These are phyloP conservation scores for Calonectria pteridis DNA, from an alignment of 2,329 filamentous ascomycete genomes.

Conservation along the genomic window DNA sequence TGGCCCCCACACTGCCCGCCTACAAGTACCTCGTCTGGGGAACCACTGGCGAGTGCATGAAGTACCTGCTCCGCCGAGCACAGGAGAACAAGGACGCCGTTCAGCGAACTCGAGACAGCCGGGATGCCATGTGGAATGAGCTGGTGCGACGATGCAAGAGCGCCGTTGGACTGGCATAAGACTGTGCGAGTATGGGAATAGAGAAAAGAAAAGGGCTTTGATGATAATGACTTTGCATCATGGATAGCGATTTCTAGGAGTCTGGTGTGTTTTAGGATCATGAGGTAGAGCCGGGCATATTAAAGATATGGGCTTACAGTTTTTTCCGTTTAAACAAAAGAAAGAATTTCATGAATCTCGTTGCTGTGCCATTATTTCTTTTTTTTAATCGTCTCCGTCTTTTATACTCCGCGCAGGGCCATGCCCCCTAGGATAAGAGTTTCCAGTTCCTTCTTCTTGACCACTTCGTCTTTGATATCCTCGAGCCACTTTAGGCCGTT, in stretches of 20 bases:
- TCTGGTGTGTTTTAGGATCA: constrained; percentile 42
- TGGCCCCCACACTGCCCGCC: constrained; percentile 63
- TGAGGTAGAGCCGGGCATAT: constrained; percentile 41
- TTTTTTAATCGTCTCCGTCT: neutral
- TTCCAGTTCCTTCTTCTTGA: constrained; percentile 71
- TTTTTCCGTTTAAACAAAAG: constrained; percentile 27
- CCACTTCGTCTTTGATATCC: constrained; percentile 56
- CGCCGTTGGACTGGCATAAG: constrained; percentile 52
- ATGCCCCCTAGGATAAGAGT: constrained; percentile 80
- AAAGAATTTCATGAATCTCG: constrained; percentile 1
- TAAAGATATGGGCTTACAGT: constrained; percentile 46
- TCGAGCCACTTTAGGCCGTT: constrained; percentile 69
- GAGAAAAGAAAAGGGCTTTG: constrained; percentile 29
- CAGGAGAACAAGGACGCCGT: constrained; percentile 82
- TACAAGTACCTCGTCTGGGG: constrained; percentile 81
- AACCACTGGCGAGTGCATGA: constrained; percentile 83
- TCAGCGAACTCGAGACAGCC: constrained; percentile 70
- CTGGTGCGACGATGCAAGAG: constrained; percentile 66
- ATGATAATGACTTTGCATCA: constrained; percentile 41
- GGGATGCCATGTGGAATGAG: constrained; percentile 74
- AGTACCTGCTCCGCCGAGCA: constrained; percentile 74
- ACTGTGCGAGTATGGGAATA: constrained; percentile 17
- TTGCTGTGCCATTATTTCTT: neutral
- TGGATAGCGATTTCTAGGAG: constrained; percentile 46
- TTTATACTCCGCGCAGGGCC: constrained; percentile 65